Base-by-base conservation (phyloP, 116 monocot genomes). In the Zostera marina region DNA sequence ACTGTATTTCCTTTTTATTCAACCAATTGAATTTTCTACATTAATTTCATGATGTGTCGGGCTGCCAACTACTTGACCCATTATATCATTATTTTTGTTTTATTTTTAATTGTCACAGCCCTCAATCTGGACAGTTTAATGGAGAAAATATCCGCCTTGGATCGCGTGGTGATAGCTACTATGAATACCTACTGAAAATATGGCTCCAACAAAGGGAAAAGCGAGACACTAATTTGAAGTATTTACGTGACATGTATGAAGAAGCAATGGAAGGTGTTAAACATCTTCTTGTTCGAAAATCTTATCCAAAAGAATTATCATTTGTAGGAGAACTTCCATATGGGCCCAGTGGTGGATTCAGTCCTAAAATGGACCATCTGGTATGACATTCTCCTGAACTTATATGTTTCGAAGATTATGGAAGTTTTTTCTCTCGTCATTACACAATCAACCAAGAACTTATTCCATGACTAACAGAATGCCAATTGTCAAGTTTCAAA, bases 351-450 rank as follows among this genome's bases (percentile, higher is more conserved):
- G 80, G 78, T 41, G 20, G 51, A 47, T 82, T 98, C 53, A 89
- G 86, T 70, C 81, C 96, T 9, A 98, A 98, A 81, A 98, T 98
- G 96, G 96, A 98, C 63, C 90, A 98, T 57, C 70, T 98, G 86
- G 96, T 90, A 90, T 72, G 79, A 54, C 22, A 41, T 40, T 38
- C n/a, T 13, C 38, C n/a, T 45, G 41, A 39, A 55, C 15, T 15
- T 32, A 32, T 9, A 22, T 24, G 14, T 5, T 47, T 47, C 17
- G 11, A 38, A 56, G 32, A 56, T 12, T 15, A 32, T 5, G 53
- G 53, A 22, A 24, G 19, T 22, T 19, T 17, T 19, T 32, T 32
- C 5, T 32, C 32, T 32, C 5, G 32, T 32, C 32, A 32, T 32
- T n/a, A n/a, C n/a, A n/a, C n/a, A n/a, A n/a, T n/a, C n/a, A n/a